Evolutionary conservation across 768 basidiomycete species (phyloP).

Genomic region (Kwoniella newhampshirensis): DNA sequence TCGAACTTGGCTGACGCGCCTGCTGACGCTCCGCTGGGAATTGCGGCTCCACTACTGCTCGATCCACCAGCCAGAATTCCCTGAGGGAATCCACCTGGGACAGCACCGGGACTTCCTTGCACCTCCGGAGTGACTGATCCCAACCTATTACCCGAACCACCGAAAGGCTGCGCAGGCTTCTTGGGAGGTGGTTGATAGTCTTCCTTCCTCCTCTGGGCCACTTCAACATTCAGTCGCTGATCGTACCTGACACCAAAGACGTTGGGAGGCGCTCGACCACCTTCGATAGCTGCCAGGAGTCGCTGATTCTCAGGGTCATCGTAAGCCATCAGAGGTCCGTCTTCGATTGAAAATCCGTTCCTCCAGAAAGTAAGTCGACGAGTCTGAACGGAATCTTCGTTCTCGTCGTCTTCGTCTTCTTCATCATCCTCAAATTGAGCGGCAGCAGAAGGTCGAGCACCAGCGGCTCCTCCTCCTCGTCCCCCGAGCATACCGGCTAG

Average conservation of each 20-base stretch:
- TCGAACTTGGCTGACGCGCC: constrained; percentile 63
- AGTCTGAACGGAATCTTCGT: constrained; percentile 62
- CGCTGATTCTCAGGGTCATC: constrained; percentile 71
- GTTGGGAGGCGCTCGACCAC: constrained; percentile 75
- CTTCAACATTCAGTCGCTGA: constrained; percentile 80
- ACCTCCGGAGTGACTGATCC: constrained; percentile 69
- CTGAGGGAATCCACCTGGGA: constrained; percentile 33
- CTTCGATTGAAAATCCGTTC: constrained; percentile 87
- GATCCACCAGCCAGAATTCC: constrained; percentile 17
- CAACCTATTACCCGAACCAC: constrained; percentile 74
- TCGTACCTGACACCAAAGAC: constrained; percentile 70
- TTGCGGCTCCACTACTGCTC: constrained; percentile 14
- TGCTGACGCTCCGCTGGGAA: constrained; percentile 37
- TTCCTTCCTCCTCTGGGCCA: constrained; percentile 68
- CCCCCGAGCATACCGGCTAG: constrained; percentile 14
- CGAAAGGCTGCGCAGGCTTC: constrained; percentile 60
- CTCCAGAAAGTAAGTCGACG: constrained; percentile 88
- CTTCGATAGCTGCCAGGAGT: constrained; percentile 71
- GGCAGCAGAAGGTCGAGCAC: constrained; percentile 49
- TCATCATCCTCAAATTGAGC: constrained; percentile 44
- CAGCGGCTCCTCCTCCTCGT: constrained; percentile 10
- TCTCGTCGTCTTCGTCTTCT: constrained; percentile 52
- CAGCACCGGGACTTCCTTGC: constrained; percentile 7
- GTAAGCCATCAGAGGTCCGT: constrained; percentile 79
- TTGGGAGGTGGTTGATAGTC: constrained; percentile 66